These are phyloP conservation scores for Phialocephala subalpina DNA, from an alignment of 2,329 filamentous ascomycete species.

Conservation along the genomic window DNA sequence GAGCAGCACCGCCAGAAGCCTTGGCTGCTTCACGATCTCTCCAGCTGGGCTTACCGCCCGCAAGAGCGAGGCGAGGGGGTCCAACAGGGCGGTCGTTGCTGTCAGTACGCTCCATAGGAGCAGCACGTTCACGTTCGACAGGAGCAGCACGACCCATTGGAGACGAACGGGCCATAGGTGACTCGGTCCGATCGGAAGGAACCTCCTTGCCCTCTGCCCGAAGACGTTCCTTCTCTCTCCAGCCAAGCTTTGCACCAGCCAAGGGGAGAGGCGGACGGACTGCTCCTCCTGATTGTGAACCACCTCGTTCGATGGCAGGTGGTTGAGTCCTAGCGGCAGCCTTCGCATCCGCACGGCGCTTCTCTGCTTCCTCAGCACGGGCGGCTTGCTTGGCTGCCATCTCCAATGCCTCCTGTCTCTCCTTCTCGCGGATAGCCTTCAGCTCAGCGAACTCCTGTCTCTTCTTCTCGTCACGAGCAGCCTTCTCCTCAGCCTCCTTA, in stretches of 20 bases:
- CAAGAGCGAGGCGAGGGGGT: conserved; percentile 63
- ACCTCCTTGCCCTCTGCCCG: conserved; percentile 47
- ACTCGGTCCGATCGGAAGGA: conserved; percentile 37
- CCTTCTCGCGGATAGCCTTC: conserved; percentile 71
- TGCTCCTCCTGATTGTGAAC: conserved; percentile 54
- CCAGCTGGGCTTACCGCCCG: conserved; percentile 60
- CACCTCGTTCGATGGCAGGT: conserved; percentile 52
- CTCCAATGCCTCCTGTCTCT: conserved; percentile 73
- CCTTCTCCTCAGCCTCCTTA: conserved; percentile 87
- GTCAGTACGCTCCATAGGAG: conserved; percentile 51
- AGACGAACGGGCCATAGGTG: conserved; percentile 38
- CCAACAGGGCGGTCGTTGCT: conserved; percentile 52
- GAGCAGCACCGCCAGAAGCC: conserved; percentile 43
- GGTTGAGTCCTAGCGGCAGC: conserved; percentile 51
- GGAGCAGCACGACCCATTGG: conserved; percentile 37
- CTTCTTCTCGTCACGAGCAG: conserved; percentile 80
- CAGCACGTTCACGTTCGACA: conserved; percentile 45
- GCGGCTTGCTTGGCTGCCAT: conserved; percentile 76
- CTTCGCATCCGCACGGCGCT: conserved; percentile 70
- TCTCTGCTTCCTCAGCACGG: conserved; percentile 88
- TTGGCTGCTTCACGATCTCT: conserved; percentile 66
- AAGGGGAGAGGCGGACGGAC: conserved; percentile 68
- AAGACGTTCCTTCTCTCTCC: conserved; percentile 76
- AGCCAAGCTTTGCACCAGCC: conserved; percentile 68
- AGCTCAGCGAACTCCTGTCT: conserved; percentile 72